Evolutionary conservation across 2,329 filamentous ascomycete genomes (phyloP).

Genomic region (Neurospora crassa): DNA sequence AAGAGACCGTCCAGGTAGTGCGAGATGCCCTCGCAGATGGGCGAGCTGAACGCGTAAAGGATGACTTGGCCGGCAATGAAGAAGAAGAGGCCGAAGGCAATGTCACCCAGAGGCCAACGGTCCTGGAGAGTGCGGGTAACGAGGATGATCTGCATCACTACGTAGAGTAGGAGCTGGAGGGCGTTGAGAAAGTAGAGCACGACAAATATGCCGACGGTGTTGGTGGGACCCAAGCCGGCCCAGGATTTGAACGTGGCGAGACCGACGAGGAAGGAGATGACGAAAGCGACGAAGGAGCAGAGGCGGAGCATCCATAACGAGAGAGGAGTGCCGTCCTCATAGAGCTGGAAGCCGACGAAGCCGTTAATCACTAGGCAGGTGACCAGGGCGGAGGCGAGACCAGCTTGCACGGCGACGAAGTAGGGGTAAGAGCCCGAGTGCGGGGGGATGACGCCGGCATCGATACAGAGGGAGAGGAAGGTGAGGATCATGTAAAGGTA

Average conservation of each 20-base stretch:
- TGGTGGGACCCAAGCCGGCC: conserved; percentile 75
- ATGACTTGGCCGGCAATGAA: conserved; percentile 88
- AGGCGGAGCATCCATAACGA: conserved; percentile 88
- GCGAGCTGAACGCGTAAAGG: conserved; percentile 79
- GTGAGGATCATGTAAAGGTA: conserved; percentile 92
- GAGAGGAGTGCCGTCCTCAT: conserved; percentile 89
- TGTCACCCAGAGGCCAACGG: conserved; percentile 89
- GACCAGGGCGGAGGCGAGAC: conserved; percentile 74
- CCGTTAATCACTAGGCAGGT: conserved; percentile 92
- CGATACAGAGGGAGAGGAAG: conserved; percentile 78
- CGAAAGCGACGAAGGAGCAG: conserved; percentile 70
- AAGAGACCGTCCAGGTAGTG: conserved; percentile 94
- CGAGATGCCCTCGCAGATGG: conserved; percentile 72
- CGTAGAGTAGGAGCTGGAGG: conserved; percentile 75
- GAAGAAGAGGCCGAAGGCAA: conserved; percentile 82
- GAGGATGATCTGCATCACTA: conserved; percentile 78
- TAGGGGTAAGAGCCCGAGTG: conserved; percentile 76
- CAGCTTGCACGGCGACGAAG: conserved; percentile 81
- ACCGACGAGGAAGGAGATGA: conserved; percentile 77
- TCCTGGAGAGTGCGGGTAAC: conserved; percentile 87
- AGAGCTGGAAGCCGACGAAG: conserved; percentile 96
- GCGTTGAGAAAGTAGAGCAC: conserved; percentile 88
- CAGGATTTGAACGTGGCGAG: conserved; percentile 88
- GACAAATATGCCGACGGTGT: conserved; percentile 82
- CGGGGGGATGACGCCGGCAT: conserved; percentile 84